These are phyloP conservation scores for Apocynum venetum DNA, from an alignment of 257 asterid genomes.

Conservation along the genomic window DNA sequence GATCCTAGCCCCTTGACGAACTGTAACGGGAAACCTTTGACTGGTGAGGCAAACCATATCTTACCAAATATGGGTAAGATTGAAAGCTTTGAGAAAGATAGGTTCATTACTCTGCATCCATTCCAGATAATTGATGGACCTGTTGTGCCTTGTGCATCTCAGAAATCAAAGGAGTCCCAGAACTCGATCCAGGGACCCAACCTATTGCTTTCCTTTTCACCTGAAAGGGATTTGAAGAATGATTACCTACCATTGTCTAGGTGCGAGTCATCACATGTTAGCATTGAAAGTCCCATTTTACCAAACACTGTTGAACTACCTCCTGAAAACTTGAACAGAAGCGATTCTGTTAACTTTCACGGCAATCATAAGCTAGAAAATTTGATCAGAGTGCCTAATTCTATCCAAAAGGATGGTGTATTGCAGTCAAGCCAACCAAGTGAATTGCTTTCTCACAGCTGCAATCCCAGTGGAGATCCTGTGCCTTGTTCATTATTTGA, in stretches of 20 bases:
- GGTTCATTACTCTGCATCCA: slow-evolving; percentile 31
- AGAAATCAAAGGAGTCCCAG: slow-evolving; percentile 22
- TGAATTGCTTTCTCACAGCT: slow-evolving; percentile 26
- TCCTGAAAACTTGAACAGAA: slow-evolving; percentile 27
- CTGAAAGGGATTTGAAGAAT: slow-evolving; percentile 30
- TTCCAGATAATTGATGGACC: slow-evolving; percentile 32
- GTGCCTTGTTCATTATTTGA: slow-evolving; percentile 28
- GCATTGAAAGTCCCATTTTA: slow-evolving; percentile 29
- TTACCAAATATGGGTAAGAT: slow-evolving; percentile 31
- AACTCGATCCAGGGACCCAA: slow-evolving; percentile 19
- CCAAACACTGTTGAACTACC: slow-evolving; percentile 26
- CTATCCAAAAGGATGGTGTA: slow-evolving; percentile 22
- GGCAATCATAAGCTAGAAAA: slow-evolving; percentile 26
- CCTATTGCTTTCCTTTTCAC: slow-evolving; percentile 29
- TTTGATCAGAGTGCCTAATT: slow-evolving; percentile 22
- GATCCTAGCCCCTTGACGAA: slow-evolving; percentile 33
- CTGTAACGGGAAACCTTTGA: slow-evolving; percentile 28
- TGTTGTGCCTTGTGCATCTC: slow-evolving; percentile 27
- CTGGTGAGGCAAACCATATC: slow-evolving; percentile 28
- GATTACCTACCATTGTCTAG: slow-evolving; percentile 15
- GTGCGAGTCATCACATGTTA: slow-evolving; percentile 27
- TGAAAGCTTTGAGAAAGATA: slow-evolving; percentile 27
- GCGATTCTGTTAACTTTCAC: slow-evolving; percentile 23
- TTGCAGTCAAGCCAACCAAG: slow-evolving; percentile 28
- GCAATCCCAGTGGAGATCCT: slow-evolving; percentile 20